phyloP scores from a whole-genome alignment of 1,284 basidiomycete species.

The Tilletia horrida region DNA sequence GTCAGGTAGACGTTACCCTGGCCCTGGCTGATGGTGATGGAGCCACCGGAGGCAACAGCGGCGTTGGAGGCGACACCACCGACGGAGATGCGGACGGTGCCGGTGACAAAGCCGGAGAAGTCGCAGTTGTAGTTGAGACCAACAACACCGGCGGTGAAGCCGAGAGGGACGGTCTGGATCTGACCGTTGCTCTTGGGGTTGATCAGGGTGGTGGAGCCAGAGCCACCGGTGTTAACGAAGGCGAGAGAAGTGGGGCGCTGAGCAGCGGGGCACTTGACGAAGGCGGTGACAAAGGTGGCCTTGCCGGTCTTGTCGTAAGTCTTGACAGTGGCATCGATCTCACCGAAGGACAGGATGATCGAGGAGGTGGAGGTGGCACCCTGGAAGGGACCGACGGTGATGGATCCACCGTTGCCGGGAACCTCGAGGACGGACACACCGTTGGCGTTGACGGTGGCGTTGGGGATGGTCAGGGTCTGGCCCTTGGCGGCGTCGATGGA shows the following conservation, averaged over 20 bases:
- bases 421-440: conserved; percentile 16
- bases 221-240: background rate
- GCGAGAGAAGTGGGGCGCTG: conserved; percentile 10
- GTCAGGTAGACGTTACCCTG: conserved; percentile 15
- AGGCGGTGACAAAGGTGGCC: conserved; percentile 15
- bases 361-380: conserved; percentile 4
- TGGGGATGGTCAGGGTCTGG: background rate
- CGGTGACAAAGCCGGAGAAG: conserved; percentile 5
- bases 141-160: conserved; percentile 10
- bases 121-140: conserved; percentile 12
- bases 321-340: background rate
- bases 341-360: conserved; percentile 7
- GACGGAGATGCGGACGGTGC: conserved; percentile 11
- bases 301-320: background rate
- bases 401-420: conserved; percentile 3
- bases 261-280: conserved; percentile 3
- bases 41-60: background rate
- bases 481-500: conserved; percentile 13
- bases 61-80: conserved; percentile 15
- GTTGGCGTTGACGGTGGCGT: background rate
- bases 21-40: background rate
- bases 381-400: conserved; percentile 10
- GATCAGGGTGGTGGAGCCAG: conserved; percentile 2
- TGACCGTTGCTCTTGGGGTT: background rate
- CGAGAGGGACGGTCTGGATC: background rate